Evolutionary conservation across 768 basidiomycete genomes (phyloP).

Genomic region (Boletus speciosus): DNA sequence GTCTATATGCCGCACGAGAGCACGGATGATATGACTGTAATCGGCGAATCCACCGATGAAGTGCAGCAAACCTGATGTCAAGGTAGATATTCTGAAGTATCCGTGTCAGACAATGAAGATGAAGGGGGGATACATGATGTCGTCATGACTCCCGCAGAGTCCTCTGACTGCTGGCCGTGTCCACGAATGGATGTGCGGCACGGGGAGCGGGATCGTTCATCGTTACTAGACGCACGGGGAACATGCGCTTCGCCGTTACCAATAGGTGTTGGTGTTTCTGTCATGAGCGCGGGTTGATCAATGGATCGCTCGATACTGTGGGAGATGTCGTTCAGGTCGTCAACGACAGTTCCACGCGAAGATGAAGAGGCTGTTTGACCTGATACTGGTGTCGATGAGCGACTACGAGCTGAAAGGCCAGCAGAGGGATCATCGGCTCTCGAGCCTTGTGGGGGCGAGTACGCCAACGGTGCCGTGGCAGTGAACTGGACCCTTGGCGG

Average conservation of each 20-base stretch:
- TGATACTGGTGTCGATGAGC: conserved; percentile 32
- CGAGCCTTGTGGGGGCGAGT: conserved; percentile 3
- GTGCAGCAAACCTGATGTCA: conserved; percentile 45
- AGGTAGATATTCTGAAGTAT: conserved; percentile 16
- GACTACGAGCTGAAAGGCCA: conserved; percentile 17
- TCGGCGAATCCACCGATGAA: conserved; percentile 32
- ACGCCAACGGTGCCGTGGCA: not conserved
- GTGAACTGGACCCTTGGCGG: conserved; percentile 1
- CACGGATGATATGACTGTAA: conserved; percentile 7
- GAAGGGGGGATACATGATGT: conserved; percentile 23
- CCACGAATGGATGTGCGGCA: conserved; percentile 1
- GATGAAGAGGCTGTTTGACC: conserved; percentile 34
- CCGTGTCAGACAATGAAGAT: conserved; percentile 26
- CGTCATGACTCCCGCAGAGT: conserved; percentile 10
- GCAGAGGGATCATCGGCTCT: conserved; percentile 12
- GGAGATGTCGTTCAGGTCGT: conserved; percentile 24
- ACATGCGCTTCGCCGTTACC: conserved; percentile 10
- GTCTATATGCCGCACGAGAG: conserved; percentile 13
- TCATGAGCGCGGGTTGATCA: conserved; percentile 17
- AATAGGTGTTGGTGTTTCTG: conserved; percentile 1
- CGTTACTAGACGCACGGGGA: conserved; percentile 7
- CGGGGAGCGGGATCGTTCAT: conserved; percentile 11
- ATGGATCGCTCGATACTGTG: conserved; percentile 27
- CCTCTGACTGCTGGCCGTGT: conserved; percentile 7
- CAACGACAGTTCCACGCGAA: conserved; percentile 24